These are phyloP conservation scores for Diaporthe australafricana DNA, from an alignment of 2,329 filamentous ascomycete species.

Conservation along the genomic window DNA sequence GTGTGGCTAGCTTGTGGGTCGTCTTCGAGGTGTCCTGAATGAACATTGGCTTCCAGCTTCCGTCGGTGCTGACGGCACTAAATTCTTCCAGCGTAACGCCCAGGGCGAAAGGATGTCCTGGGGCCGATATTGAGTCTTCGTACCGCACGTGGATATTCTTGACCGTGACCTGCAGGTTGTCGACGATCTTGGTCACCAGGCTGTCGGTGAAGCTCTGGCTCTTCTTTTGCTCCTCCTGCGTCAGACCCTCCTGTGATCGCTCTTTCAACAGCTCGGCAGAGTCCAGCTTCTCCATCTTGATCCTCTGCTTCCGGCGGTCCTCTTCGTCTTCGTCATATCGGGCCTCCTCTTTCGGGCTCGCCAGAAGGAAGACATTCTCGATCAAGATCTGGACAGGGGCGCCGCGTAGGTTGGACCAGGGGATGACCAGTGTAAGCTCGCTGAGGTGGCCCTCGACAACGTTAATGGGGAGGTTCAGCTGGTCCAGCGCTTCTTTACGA, in stretches of 20 bases:
- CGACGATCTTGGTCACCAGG: constrained; percentile 94
- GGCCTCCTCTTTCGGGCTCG: constrained; percentile 94
- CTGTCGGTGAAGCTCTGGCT: constrained; percentile 98
- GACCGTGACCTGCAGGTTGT: constrained; percentile 96
- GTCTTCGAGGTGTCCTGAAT: constrained; percentile 86
- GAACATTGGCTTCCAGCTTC: constrained; percentile 94
- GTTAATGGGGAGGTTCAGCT: constrained; percentile 95
- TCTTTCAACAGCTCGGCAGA: constrained; percentile 96
- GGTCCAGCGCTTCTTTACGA: constrained; percentile 93
- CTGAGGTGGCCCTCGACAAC: constrained; percentile 96
- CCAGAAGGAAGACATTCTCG: constrained; percentile 95
- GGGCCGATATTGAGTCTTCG: constrained; percentile 95
- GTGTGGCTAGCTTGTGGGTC: constrained; percentile 92
- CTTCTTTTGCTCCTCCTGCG: constrained; percentile 94
- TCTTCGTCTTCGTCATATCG: constrained; percentile 95
- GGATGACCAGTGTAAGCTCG: constrained; percentile 90
- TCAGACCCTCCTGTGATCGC: constrained; percentile 90
- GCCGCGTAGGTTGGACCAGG: constrained; percentile 95
- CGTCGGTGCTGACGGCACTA: constrained; percentile 95
- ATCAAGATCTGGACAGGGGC: constrained; percentile 96
- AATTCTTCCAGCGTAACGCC: constrained; percentile 95
- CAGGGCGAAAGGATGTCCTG: constrained; percentile 93
- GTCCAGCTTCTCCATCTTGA: constrained; percentile 99
- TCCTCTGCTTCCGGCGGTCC: constrained; percentile 82
- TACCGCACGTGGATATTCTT: constrained; percentile 99